phyloP scores from a whole-genome alignment of 176 grass and related monocot genomes.

The Zoysia pacifica region DNA sequence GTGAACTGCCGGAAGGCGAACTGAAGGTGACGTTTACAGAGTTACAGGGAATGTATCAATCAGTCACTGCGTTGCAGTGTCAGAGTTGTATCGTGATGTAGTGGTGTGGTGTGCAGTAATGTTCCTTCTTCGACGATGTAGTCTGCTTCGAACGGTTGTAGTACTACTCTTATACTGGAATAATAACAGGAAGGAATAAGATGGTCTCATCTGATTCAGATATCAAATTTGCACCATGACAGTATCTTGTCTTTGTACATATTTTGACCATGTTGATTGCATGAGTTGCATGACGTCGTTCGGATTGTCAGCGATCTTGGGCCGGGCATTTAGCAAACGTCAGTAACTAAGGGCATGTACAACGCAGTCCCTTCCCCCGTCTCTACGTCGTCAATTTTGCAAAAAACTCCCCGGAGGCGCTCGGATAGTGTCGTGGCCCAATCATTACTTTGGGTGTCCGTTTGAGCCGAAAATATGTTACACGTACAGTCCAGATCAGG shows the following conservation, averaged over 20 bases:
- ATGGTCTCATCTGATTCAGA: not conserved
- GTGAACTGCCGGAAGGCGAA: slow-evolving; percentile 72
- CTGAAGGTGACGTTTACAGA: not conserved
- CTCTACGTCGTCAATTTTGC: no score
- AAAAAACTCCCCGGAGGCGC: no score
- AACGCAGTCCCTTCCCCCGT: no score
- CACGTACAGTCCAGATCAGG: no score
- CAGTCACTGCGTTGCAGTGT: not conserved
- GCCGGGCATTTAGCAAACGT: not conserved
- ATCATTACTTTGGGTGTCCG: no score
- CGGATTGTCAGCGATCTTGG: not conserved
- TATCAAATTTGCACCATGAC: not conserved
- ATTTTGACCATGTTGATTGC: not conserved
- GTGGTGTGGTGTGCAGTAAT: not conserved
- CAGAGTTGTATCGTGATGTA: not conserved
- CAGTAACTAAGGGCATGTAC: no score
- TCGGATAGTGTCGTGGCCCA: no score
- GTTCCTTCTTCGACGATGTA: slow-evolving; percentile 34
- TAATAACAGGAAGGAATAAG: slow-evolving; percentile 33
- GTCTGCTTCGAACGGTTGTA: slow-evolving; percentile 65
- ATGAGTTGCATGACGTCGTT: not conserved
- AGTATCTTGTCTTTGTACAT: not conserved
- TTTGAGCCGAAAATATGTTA: no score
- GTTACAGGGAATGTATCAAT: not conserved
- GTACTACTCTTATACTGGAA: slow-evolving; percentile 28